Base-by-base conservation (phyloP, 2,329 filamentous ascomycete species). In the Dryadomyces quercivorus region DNA sequence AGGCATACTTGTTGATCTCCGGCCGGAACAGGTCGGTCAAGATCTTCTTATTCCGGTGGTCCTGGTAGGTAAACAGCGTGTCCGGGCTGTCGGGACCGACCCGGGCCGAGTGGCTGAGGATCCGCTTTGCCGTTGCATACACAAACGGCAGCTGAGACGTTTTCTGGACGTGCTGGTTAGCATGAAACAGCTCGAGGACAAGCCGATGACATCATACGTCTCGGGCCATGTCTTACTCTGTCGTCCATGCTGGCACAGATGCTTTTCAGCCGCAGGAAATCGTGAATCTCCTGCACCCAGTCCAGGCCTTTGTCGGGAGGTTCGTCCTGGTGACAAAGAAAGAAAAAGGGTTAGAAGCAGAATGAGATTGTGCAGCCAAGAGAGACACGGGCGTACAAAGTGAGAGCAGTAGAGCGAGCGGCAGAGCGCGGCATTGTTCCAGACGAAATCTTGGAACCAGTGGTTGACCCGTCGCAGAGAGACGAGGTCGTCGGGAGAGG, bases 361-460 rank as follows among this genome's bases (percentile, higher is more conserved):
- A 5, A 31, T 5, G 8, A 31, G 26, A 31, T 31, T 4, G 26
- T 31, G 26, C 26, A 31, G 26, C 26, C 26, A 12, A 45, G 9
- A 26, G 6, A 36, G 18, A 18, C 3, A 18, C 4, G 9, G 6
- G 51, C 58, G 12, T 21, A 58, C 58, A 60, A 60, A 60, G 43
- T 50, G 49, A 18, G 52, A 51, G 21, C 18, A 66, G 64, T 87
- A 90, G 7, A 86, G 69, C 21, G 77, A 74, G 56, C 78, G 82
- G 65, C 75, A 84, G 13, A 90, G 68, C 9, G 77, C 69, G 16
- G 67, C 64, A 63, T 89, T 86, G 46, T 71, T 72, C 50, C 69
- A 72, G 52, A 86, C 71, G 58, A 80, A 78, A 38, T 69, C 65
- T 56, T 77, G 67, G 49, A 90, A 68, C 12, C 62, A 64, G 18